Conservation (phyloP, 345 rosid species). For the Eutrema heterophyllum region DNA sequence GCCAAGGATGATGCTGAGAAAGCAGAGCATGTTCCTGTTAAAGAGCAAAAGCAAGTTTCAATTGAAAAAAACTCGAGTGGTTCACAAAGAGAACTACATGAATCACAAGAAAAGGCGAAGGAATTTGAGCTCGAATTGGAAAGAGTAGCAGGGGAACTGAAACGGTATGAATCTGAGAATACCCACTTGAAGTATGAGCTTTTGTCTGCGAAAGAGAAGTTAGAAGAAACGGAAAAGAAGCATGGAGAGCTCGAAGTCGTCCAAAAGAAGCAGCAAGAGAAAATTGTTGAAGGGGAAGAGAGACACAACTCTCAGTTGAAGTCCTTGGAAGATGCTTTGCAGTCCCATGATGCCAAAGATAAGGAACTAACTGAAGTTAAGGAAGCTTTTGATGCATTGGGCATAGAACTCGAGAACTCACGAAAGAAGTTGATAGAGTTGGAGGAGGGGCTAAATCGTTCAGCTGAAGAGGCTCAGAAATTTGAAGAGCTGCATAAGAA, state of each 20-base stretch:
- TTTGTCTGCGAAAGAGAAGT: slow-evolving; percentile 48
- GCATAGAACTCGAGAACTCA: slow-evolving; percentile 59
- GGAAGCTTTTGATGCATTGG: slow-evolving; percentile 65
- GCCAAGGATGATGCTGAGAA: slow-evolving; percentile 44
- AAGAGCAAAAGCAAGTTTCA: slow-evolving; percentile 27
- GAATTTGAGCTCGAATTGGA: slow-evolving; percentile 77
- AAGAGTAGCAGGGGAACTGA: slow-evolving; percentile 60
- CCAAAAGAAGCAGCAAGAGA: slow-evolving; percentile 65
- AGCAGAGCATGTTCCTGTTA: slow-evolving; percentile 20
- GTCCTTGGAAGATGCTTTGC: slow-evolving; percentile 57
- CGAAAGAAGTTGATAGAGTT: slow-evolving; percentile 58
- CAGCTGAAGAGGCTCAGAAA: slow-evolving; percentile 59
- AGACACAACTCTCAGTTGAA: slow-evolving; percentile 52
- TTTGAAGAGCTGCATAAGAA: slow-evolving; percentile 80
- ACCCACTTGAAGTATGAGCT: slow-evolving; percentile 50
- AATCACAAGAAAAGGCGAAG: slow-evolving; percentile 76
- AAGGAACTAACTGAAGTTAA: slow-evolving; percentile 70
- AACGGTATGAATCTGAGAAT: slow-evolving; percentile 65
- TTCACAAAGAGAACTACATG: slow-evolving; percentile 65
- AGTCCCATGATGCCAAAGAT: slow-evolving; percentile 64
- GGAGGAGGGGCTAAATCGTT: slow-evolving; percentile 55
- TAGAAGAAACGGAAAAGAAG: slow-evolving; percentile 53
- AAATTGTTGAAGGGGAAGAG: slow-evolving; percentile 60
- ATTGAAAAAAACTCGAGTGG: slow-evolving; percentile 53
- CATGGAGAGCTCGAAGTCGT: slow-evolving; percentile 56